Percentiles rank a stretch among this genome's conserved stretches.
These are phyloP conservation scores for Rhizopus microsporus DNA, from an alignment of 371 early-diverging fungal genomes.

Conservation along the genomic window DNA sequence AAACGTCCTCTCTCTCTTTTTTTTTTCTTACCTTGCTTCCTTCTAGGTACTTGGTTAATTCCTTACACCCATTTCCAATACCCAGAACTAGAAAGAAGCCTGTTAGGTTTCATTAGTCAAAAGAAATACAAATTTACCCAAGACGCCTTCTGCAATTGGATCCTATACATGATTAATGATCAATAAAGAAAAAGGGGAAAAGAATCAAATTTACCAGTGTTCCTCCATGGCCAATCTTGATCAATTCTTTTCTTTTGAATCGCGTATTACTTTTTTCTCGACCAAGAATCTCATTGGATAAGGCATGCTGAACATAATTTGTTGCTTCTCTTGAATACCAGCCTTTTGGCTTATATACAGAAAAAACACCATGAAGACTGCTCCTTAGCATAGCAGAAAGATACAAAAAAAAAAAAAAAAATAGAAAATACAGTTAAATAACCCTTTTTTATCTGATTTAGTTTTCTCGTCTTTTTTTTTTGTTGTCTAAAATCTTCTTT, in stretches of 20 bases:
- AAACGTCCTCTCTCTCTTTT: not conserved
- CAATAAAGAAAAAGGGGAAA: not conserved
- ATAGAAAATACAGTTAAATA: no score
- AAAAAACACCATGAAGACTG: slow-evolving; percentile 43
- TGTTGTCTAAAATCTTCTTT: no score
- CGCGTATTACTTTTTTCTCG: no score
- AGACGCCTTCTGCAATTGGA: slow-evolving; percentile 55
- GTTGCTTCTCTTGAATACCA: slow-evolving; percentile 47
- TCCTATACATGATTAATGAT: slow-evolving; percentile 25
- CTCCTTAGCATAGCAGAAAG: slow-evolving; percentile 5
- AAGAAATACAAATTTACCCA: slow-evolving; percentile 25
- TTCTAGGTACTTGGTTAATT: slow-evolving; percentile 32
- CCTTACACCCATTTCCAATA: slow-evolving; percentile 49
- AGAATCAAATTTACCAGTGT: slow-evolving; percentile 35
- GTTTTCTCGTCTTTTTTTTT: no score
- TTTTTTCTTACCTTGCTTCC: slow-evolving; percentile 33
- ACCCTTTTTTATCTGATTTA: no score
- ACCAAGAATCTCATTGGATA: slow-evolving; percentile 24
- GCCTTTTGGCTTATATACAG: slow-evolving; percentile 49
- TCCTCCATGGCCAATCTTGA: slow-evolving; percentile 60
- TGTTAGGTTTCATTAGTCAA: no score
- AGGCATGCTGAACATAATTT: slow-evolving; percentile 26
- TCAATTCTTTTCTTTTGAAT: slow-evolving; percentile 17
- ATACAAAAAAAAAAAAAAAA: not conserved
- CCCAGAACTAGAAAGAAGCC: slow-evolving; percentile 36